Base-by-base conservation (phyloP, 2,329 filamentous ascomycete genomes). In the Sphaerulina populicola region DNA sequence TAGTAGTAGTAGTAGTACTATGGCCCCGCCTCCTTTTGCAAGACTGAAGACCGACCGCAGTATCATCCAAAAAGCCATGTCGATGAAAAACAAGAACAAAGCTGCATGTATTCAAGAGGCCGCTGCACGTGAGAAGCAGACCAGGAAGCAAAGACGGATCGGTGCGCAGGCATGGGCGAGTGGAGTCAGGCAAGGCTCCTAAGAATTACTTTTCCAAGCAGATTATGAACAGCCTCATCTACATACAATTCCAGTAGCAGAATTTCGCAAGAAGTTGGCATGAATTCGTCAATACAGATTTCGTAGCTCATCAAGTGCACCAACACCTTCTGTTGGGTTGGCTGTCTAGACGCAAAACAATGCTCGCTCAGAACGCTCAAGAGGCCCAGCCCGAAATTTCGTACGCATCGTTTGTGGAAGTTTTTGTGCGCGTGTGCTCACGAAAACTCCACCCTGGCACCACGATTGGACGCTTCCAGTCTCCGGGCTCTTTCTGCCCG, bases 401-500 rank as follows among this genome's bases (percentile, higher is more conserved):
- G 15, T 39, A 9, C 37, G 21, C 14, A 11, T 21, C 18, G 9
- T 39, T 39, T 10, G 14, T 38, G 11, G 9, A 9, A 9, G 14
- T n/a, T 15, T 15, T 39, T 15, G 5, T 21, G 18, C 15, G n/a
- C 37, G 33, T 39, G 12, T 21, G 11, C 23, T 59, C 46, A 76
- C 50, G 71, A 70, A 61, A 77, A 77, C 56, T 77, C 75, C 14
- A 76, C 74, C 46, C 69, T 35, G 31, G 31, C 68, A 12, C 62
- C 59, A 27, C 58, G 58, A 39, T 64, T 53, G 35, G 71, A 62
- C 47, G 61, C 62, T 49, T 62, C 57, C 44, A 60, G 41, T 52
- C 62, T 60, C 45, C 72, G 68, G 46, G 75, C 74, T 55, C 77
- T 65, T 61, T 80, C 77, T 12, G 77, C 77, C 47, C 77, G 69